Base-by-base conservation (phyloP, 75 land plant species). In the Adiantum capillusveneris region DNA sequence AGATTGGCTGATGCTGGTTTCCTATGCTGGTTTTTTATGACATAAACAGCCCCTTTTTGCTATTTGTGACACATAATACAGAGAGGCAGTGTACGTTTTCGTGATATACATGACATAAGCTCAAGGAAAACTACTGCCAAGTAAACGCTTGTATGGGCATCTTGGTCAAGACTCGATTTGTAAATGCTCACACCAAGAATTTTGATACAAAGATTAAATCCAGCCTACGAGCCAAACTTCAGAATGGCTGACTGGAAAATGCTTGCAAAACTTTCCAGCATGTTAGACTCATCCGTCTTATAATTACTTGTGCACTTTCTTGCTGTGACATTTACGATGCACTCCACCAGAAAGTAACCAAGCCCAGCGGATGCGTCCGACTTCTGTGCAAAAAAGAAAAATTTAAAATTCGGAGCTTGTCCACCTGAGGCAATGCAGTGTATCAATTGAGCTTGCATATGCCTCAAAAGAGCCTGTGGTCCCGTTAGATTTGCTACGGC, bases 371-470 rank as follows among this genome's bases (percentile, higher is more conserved):
- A 58, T 25, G 68, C 46, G 39, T 81, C 85, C 22, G 72, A 77
- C 63, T 76, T 74, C 63, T 95, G 99, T 46, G 92, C 96, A 71
- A 79, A 90, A 82, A 95, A 95, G 75, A 95, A 95, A 76, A 89
- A 90, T 76, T 86, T 94, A 64, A 85, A 86, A 55, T 83, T 88
- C 5, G 98, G 98, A 29, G 88, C 58, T 63, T 89, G 84, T 31
- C 96, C 90, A 45, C 98, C 99, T 0, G 96, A 90, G 30, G 99
- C 99, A 52, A 95, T 90, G 82, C 91, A 90, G 49, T 90, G 88
- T 9, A 95, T 80, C 53, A 81, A 87, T 30, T 90, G 59, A 27
- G 63, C 68, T 71, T 86, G 88, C 99, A 95, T 90, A 59, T 95
- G 88, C 53, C 75, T 68, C 11, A 89, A 65, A 25, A 95, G 80